These are phyloP conservation scores for Enterocytospora artemiae DNA, from an alignment of 371 early-diverging fungal species.

Conservation along the genomic window DNA sequence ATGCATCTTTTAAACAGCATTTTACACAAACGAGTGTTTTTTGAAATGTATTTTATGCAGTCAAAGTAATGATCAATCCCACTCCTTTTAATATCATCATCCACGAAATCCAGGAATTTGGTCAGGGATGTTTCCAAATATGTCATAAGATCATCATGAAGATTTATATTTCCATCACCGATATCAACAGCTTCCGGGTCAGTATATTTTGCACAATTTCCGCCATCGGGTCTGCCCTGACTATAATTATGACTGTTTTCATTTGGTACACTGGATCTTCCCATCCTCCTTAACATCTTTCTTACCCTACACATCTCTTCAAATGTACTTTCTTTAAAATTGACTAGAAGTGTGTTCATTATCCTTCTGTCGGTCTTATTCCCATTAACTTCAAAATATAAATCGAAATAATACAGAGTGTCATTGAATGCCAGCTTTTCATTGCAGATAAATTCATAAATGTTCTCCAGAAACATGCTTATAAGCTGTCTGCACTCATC, in stretches of 20 bases:
- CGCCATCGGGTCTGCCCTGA: not conserved
- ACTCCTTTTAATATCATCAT: constrained; percentile 26
- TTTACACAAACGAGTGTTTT: constrained; percentile 2
- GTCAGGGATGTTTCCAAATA: constrained; percentile 12
- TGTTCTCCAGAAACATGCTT: constrained; percentile 35
- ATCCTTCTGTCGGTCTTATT: constrained; percentile 40
- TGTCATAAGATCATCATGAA: constrained; percentile 1
- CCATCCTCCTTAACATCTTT: not conserved
- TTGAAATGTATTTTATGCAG: constrained; percentile 10
- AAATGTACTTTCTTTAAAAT: constrained; percentile 32
- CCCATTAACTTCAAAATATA: constrained; percentile 43
- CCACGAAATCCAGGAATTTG: constrained; percentile 15
- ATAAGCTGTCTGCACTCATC: constrained; percentile 20
- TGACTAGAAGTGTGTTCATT: constrained; percentile 46
- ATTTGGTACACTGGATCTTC: no score
- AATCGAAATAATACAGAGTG: constrained; percentile 38
- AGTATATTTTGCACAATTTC: not conserved
- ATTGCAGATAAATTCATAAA: constrained; percentile 29
- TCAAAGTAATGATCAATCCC: constrained; percentile 22
- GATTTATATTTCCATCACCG: not conserved
- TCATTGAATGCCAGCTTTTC: constrained; percentile 33
- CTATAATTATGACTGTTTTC: no score
- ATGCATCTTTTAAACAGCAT: constrained; percentile 19
- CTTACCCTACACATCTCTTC: not conserved
- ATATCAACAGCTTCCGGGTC: constrained; percentile 3